Base-by-base conservation (phyloP, 495 filamentous ascomycete species). In the Tuber borchii region DNA sequence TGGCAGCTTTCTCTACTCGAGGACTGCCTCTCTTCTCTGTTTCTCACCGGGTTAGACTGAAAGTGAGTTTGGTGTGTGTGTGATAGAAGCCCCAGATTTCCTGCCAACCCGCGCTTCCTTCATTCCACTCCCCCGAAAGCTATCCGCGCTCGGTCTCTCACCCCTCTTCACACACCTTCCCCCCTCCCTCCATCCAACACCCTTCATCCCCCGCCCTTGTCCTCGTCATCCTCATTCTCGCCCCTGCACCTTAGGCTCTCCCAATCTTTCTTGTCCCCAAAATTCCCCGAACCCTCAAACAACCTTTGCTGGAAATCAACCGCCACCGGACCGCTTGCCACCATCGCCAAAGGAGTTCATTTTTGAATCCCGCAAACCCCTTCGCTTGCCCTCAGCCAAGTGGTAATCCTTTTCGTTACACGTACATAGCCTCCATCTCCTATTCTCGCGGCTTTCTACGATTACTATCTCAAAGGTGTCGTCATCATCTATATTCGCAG, bases 91-190 rank as follows among this genome's bases (percentile, higher is more conserved):
- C 56, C 56, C 26, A 65, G 56, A 65, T 34, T 65, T 65, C 56
- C 56, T 65, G n/a, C n/a, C 56, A 34, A 31, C 56, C 26, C 56
- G 26, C 31, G 56, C 56, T 65, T 65, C 26, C 56, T 16, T 65
- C 56, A 65, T 65, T 26, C 56, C 56, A 65, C 56, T 65, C 56
- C 56, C 56, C 34, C 56, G 56, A 65, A 8, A 6, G 12, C 56
- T 34, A 26, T 65, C 56, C 56, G 26, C 26, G 10, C 26, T 34
- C 56, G 14, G 56, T 34, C 26, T 17, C 56, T 31, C 56, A 65
- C 56, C 56, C 56, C 26, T 65, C 56, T 65, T 65, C 56, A 34
- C 56, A 31, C 56, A 65, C 56, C 56, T 65, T 65, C 51, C n/a
- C 22, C 42, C 42, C 42, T 12, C 22, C 51, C 9, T 61, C n/a